Base-by-base conservation (phyloP, 192 early-diverging fungal genomes). In the Dimargaris xerosporica region DNA sequence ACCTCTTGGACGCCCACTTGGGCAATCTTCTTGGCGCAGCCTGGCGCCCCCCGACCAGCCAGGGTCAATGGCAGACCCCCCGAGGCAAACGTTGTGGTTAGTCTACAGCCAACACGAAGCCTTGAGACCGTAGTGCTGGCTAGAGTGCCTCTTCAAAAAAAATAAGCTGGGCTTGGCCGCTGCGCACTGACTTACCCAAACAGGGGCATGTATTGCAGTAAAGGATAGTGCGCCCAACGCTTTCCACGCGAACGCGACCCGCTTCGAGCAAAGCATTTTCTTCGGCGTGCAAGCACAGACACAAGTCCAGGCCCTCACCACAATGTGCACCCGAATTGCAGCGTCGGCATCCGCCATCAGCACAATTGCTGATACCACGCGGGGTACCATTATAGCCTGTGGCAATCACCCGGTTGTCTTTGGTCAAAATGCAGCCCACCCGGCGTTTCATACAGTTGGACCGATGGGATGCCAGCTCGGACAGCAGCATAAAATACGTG, bases 331-430 rank as follows among this genome's bases (percentile, higher is more conserved):
- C 89, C n/a, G 74, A 82, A 66, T 99, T 99, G 73, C 96, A 99
- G 44, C 94, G 74, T 28, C 73, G 77, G 69, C 96, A 99, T 0
- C 96, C 96, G 9, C 94, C 93, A 44, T 94, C 85, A 63, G 87
- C 93, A 69, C 96, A 99, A 67, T 99, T 99, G 46, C 73, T 69
- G 21, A 99, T 68, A 5, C 91, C 89, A 63, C 86, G 79, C 23
- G 96, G 95, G 6, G 94, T 98, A 0, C 96, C 96, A 66, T 99
- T 99, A 72, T 99, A 99, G n/a, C 96, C 96, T 17, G 94, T 98
- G 3, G 94, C 87, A 48, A 99, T 88, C 30, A 99, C 88, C 48
- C 90, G 77, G 42, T 72, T 78, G 55, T 98, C 85, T 56, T 86
- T 88, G 21, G 91, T 89, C 25, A 98, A 69, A 16, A 99, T 91